Evolutionary conservation across 2,329 filamentous ascomycete genomes (phyloP).

Genomic region (Penicillium sp.): DNA sequence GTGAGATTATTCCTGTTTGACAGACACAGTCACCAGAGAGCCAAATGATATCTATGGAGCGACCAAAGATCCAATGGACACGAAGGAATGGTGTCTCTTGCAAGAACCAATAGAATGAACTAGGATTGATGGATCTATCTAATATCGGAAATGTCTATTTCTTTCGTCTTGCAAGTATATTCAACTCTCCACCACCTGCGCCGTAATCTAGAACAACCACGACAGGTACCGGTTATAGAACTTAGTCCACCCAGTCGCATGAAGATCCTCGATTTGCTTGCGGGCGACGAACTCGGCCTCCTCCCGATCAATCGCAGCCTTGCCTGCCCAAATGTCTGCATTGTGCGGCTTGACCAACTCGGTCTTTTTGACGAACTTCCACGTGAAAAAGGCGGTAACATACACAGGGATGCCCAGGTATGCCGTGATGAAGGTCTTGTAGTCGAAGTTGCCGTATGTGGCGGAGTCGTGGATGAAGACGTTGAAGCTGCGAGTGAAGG

Average conservation of each 20-base stretch:
- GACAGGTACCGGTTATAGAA: neutral
- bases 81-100: no score
- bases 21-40: no score
- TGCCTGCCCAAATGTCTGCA: conserved; percentile 73
- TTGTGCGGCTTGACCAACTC: conserved; percentile 61
- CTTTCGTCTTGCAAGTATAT: no score
- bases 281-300: conserved; percentile 50
- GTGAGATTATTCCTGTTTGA: no score
- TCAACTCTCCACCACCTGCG: no score
- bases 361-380: conserved; percentile 63
- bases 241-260: neutral
- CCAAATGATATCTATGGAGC: no score
- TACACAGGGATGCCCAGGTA: conserved; percentile 79
- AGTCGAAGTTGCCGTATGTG: conserved; percentile 64
- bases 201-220: neutral
- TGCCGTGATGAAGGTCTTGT: conserved; percentile 77
- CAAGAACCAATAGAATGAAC: no score
- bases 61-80: no score
- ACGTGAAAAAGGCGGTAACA: conserved; percentile 69
- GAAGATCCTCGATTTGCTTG: neutral
- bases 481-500: conserved; percentile 80
- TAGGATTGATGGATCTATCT: no score
- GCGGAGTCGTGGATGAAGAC: conserved; percentile 63
- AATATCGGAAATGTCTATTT: no score
- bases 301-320: conserved; percentile 73